phyloP scores from a whole-genome alignment of 2,329 filamentous ascomycete genomes.

The Beauveria sp. region DNA sequence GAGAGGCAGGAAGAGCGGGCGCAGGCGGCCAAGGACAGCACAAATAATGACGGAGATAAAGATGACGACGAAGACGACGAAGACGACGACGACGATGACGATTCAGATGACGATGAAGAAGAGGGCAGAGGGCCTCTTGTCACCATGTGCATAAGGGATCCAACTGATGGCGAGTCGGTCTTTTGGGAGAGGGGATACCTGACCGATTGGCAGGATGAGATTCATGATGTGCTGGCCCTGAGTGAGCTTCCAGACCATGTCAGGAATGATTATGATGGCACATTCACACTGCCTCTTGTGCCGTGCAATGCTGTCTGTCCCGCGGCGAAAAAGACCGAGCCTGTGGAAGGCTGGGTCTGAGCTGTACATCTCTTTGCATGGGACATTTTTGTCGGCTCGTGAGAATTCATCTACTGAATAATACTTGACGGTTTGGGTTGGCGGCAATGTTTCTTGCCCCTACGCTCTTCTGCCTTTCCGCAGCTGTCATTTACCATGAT shows the following conservation, averaged over 20 bases:
- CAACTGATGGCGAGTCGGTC: not conserved
- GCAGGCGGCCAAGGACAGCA: not conserved
- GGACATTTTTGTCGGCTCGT: not conserved
- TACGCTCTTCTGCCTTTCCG: too few relatives aligned
- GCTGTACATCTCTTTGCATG: not conserved
- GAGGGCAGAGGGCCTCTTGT: constrained; percentile 10
- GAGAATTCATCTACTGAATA: not conserved
- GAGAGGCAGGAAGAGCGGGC: not conserved
- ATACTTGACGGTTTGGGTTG: not conserved
- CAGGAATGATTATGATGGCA: not conserved
- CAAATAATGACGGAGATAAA: not conserved
- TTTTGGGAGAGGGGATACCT: constrained; percentile 14
- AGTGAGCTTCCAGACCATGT: constrained; percentile 11
- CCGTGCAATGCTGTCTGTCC: constrained; percentile 1
- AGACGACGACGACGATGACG: constrained; percentile 7
- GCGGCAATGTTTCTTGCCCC: too few relatives aligned
- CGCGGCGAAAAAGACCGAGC: not conserved
- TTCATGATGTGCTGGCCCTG: constrained; percentile 3
- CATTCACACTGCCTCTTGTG: not conserved
- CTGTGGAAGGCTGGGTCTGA: not conserved
- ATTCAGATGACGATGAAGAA: constrained; percentile 1
- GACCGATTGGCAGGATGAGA: constrained; percentile 14
- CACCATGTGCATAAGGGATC: constrained; percentile 12
- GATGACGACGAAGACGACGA: constrained; percentile 7
- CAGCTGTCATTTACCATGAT: too few relatives aligned